These are phyloP conservation scores for Scopulariopsis brevicaulis DNA, from an alignment of 2,329 filamentous ascomycete genomes.

Conservation along the genomic window DNA sequence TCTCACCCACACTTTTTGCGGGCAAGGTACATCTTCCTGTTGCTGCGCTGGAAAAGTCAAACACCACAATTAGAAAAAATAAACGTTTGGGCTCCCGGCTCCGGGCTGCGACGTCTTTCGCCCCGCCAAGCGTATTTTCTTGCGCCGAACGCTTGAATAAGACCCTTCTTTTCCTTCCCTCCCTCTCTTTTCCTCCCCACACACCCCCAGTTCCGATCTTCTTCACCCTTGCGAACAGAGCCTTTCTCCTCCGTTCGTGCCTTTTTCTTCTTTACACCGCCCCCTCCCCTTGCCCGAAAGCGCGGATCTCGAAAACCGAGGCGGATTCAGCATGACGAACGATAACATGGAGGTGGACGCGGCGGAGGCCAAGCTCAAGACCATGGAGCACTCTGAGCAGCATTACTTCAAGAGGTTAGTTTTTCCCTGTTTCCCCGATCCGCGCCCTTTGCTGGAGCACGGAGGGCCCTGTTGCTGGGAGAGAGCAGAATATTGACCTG, in stretches of 20 bases:
- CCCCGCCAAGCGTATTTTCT: neutral
- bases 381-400: slow-evolving; percentile 87
- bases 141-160: neutral
- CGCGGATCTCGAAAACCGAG: neutral
- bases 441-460: neutral
- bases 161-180: too few relatives aligned
- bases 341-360: slow-evolving; percentile 47
- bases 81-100: neutral
- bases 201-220: too few relatives aligned
- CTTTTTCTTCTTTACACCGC: neutral
- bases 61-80: neutral
- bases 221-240: too few relatives aligned
- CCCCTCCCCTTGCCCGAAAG: neutral
- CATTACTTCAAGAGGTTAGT: slow-evolving; percentile 96
- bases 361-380: slow-evolving; percentile 52
- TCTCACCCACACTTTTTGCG: neutral
- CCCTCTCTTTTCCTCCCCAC: too few relatives aligned
- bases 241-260: neutral
- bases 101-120: neutral
- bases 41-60: neutral
- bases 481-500: neutral
- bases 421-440: neutral
- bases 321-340: slow-evolving; percentile 20
- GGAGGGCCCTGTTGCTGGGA: neutral
- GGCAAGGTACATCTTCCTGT: neutral